Evolutionary conservation across 2,329 filamentous ascomycete genomes (phyloP).

Genomic region (Alternaria alternata): DNA sequence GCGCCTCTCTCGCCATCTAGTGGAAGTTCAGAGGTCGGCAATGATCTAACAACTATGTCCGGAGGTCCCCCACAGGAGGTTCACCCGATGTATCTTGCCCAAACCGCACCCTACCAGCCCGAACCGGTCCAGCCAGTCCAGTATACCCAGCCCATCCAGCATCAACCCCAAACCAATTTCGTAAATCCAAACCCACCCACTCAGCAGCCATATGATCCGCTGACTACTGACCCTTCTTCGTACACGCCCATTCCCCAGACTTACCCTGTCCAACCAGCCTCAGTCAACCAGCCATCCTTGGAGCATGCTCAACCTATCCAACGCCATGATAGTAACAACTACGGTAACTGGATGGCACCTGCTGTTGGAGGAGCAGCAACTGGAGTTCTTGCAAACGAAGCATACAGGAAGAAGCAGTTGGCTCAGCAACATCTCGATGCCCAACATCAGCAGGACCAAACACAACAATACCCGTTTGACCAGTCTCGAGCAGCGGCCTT

Average conservation of each 20-base stretch:
- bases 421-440: slow-evolving; percentile 35
- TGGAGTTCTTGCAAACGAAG: slow-evolving; percentile 51
- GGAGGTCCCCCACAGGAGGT: slow-evolving; percentile 59
- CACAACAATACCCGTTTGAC: slow-evolving; percentile 15
- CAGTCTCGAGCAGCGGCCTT: slow-evolving; percentile 6
- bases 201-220: slow-evolving; percentile 20
- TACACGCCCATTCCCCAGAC: slow-evolving; percentile 10
- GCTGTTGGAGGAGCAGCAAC: slow-evolving; percentile 55
- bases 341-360: slow-evolving; percentile 64
- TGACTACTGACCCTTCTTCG: neutral
- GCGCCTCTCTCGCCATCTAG: slow-evolving; percentile 81
- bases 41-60: slow-evolving; percentile 67
- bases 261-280: slow-evolving; percentile 7
- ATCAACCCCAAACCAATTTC: slow-evolving; percentile 23
- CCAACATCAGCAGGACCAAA: slow-evolving; percentile 32
- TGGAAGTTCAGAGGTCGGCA: slow-evolving; percentile 73
- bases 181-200: slow-evolving; percentile 27
- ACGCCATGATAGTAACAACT: slow-evolving; percentile 54
- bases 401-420: slow-evolving; percentile 42
- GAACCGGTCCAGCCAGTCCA: slow-evolving; percentile 20
- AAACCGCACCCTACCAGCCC: slow-evolving; percentile 30
- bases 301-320: slow-evolving; percentile 18
- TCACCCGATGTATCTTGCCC: slow-evolving; percentile 32
- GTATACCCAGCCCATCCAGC: slow-evolving; percentile 16
- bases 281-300: slow-evolving; percentile 2